Evolutionary conservation across 177 flowering plant species (phyloP).

Genomic region (Tripterygium wilfordii): DNA sequence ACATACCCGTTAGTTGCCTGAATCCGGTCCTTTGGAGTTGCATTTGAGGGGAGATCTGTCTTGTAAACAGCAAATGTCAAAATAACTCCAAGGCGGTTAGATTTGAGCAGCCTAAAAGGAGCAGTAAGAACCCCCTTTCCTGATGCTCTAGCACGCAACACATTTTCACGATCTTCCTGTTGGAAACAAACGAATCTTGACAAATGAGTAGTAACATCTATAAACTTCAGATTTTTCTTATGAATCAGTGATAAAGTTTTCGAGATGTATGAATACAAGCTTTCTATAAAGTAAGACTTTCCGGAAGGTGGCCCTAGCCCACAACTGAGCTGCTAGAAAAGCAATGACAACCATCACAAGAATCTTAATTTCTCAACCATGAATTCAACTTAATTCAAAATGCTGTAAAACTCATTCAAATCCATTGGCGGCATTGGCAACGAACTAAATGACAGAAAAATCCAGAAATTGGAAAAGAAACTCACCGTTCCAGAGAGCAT

Average conservation of each 20-base stretch:
- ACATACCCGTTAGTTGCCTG: slow-evolving; percentile 80
- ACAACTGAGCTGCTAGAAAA: too few species aligned
- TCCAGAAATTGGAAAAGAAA: slow-evolving; percentile 3
- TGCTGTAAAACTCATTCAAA: not conserved
- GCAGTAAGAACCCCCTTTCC: slow-evolving; percentile 97
- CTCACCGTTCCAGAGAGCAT: slow-evolving; percentile 85
- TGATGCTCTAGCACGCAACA: slow-evolving; percentile 83
- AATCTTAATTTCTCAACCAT: not conserved
- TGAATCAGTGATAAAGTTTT: too few species aligned
- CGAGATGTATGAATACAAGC: too few species aligned
- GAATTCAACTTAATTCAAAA: too few species aligned
- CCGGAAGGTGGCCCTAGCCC: too few species aligned
- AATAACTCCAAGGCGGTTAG: slow-evolving; percentile 86
- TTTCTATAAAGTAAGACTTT: too few species aligned
- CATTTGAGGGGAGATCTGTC: slow-evolving; percentile 67
- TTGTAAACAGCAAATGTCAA: slow-evolving; percentile 93
- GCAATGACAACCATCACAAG: too few species aligned
- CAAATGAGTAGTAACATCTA: not conserved
- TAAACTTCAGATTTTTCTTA: too few species aligned
- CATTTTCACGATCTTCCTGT: slow-evolving; percentile 95
- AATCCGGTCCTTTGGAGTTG: slow-evolving; percentile 72
- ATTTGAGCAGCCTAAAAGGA: slow-evolving; percentile 78
- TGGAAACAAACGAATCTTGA: slow-evolving; percentile 3
- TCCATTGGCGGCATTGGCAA: too few species aligned
- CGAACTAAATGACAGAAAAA: not conserved